Percentiles rank a stretch among this genome's conserved stretches.
Conservation (phyloP, 202 grass and related monocot genomes). For the Schoenoplectus triqueter region DNA sequence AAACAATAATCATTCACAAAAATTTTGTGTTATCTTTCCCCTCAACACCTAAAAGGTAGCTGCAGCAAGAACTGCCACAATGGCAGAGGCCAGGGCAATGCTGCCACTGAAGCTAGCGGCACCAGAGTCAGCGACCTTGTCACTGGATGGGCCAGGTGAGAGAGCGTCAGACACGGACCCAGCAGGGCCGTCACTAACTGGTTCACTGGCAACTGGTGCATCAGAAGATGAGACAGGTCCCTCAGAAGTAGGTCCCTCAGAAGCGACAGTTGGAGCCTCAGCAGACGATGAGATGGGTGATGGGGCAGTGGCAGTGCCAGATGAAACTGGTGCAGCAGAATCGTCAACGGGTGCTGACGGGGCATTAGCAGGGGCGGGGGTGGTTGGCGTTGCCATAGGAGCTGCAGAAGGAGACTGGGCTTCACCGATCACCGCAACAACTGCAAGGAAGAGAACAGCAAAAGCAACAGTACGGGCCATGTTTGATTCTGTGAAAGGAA, state of each 20-base stretch:
- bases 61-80: conserved; percentile 27
- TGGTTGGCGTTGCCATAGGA: conserved; percentile 28
- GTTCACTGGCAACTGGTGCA: conserved; percentile 16
- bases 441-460: conserved; percentile 43
- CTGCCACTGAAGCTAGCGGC: neutral
- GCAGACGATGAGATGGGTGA: neutral
- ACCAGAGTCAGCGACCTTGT: conserved; percentile 28
- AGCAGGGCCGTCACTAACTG: conserved; percentile 27
- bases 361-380: conserved; percentile 27
- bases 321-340: conserved; percentile 13
- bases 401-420: conserved; percentile 45
- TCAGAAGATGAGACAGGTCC: neutral
- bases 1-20: conserved; percentile 17
- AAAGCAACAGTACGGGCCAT: conserved; percentile 49
- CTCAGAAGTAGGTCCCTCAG: neutral
- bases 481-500: conserved; percentile 5
- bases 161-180: conserved; percentile 5
- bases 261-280: neutral
- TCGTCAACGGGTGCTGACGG: neutral
- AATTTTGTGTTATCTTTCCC: conserved; percentile 14
- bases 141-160: conserved; percentile 28
- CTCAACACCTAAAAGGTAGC: conserved; percentile 42
- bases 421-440: neutral
- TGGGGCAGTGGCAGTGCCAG: conserved; percentile 21
- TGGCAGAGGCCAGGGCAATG: neutral